Conservation (phyloP, 1,284 basidiomycete genomes). For the Ustilago crameri region DNA sequence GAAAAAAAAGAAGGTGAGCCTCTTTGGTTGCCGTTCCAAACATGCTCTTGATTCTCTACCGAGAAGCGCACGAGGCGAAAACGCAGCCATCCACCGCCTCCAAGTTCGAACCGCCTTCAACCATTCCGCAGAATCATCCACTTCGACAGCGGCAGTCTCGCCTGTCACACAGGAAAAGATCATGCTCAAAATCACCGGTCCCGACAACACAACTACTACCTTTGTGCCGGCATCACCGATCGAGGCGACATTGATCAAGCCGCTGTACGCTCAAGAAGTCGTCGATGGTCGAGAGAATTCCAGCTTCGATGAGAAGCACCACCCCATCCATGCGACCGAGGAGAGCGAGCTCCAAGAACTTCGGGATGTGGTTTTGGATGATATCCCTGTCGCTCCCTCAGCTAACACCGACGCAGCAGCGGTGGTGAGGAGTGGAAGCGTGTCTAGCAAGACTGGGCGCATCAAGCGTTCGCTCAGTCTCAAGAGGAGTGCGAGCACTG, state of each 20-base stretch:
- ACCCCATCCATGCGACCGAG: constrained; percentile 1
- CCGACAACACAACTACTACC: constrained; percentile 8
- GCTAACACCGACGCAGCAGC: constrained; percentile 17
- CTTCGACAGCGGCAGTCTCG: constrained; percentile 13
- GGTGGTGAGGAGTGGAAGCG: constrained; percentile 16
- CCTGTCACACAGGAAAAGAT: constrained; percentile 26
- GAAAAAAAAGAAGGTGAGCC: constrained; percentile 37
- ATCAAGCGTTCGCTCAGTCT: constrained; percentile 49
- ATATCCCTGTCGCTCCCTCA: constrained; percentile 7
- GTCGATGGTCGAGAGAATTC: background rate
- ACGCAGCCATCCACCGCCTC: constrained; percentile 43
- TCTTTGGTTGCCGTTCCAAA: constrained; percentile 50
- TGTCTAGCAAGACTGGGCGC: constrained; percentile 25
- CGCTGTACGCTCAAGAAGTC: constrained; percentile 29
- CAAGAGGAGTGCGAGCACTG: constrained; percentile 34
- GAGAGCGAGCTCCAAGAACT: constrained; percentile 26
- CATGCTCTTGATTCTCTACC: constrained; percentile 50
- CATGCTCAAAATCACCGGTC: constrained; percentile 16
- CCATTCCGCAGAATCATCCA: constrained; percentile 8
- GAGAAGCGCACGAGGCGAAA: constrained; percentile 35
- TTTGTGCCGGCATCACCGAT: background rate
- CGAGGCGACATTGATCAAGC: constrained; percentile 1
- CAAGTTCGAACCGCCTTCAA: constrained; percentile 38
- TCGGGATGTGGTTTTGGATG: constrained; percentile 27
- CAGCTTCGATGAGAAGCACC: background rate